phyloP scores from a whole-genome alignment of 129 eudicot genomes.

The Ambrosia trifida region DNA sequence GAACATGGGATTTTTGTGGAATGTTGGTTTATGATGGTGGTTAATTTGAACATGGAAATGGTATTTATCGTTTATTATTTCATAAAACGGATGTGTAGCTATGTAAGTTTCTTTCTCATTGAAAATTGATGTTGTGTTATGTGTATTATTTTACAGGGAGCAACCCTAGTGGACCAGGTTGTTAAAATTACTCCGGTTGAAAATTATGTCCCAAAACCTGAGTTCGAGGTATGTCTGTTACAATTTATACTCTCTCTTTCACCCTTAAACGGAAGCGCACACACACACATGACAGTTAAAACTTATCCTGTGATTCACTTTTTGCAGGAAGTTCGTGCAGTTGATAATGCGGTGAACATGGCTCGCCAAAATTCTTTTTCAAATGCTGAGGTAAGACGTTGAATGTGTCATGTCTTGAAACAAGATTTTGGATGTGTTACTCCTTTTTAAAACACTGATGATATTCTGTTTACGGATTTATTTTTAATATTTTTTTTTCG shows the following conservation, averaged over 20 bases:
- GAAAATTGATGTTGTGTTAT: background rate
- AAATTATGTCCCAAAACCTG: slow-evolving; percentile 63
- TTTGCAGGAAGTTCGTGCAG: slow-evolving; percentile 58
- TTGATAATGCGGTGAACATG: slow-evolving; percentile 51
- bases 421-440: background rate
- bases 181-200: slow-evolving; percentile 69
- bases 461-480: too few species aligned
- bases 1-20: too few species aligned
- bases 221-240: slow-evolving; percentile 46
- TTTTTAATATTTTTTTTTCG: too few species aligned
- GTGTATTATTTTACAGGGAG: slow-evolving; percentile 66
- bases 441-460: background rate
- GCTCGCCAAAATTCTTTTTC: slow-evolving; percentile 38
- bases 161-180: slow-evolving; percentile 88
- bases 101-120: background rate
- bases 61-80: background rate
- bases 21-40: too few species aligned
- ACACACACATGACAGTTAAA: background rate
- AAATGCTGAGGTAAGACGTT: slow-evolving; percentile 44
- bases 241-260: background rate
- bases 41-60: too few species aligned
- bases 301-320: slow-evolving; percentile 21
- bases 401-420: background rate
- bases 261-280: background rate
- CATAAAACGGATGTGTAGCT: background rate